These are phyloP conservation scores for Fusarium annulatum DNA, from an alignment of 2,329 filamentous ascomycete genomes.

Conservation along the genomic window DNA sequence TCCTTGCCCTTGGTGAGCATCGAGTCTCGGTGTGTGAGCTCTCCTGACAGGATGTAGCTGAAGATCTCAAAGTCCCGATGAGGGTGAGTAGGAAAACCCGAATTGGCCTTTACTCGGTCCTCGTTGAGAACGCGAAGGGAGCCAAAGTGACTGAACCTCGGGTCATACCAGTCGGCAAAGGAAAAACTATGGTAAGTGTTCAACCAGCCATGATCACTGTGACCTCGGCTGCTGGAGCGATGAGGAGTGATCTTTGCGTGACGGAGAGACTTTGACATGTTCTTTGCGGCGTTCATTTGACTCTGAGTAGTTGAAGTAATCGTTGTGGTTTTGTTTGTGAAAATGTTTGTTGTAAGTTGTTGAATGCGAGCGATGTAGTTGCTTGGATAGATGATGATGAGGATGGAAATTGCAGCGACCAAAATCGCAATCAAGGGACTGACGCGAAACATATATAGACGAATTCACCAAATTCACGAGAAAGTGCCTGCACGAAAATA, in stretches of 20 bases:
- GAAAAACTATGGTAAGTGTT: conserved; percentile 89
- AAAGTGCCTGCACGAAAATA: conserved; percentile 35
- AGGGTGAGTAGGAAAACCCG: conserved; percentile 85
- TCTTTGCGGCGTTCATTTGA: conserved; percentile 51
- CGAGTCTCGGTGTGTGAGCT: conserved; percentile 87
- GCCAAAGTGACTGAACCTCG: conserved; percentile 75
- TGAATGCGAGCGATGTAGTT: conserved; percentile 40
- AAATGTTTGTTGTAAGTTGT: conserved; percentile 35
- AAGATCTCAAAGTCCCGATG: conserved; percentile 93
- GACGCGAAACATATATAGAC: conserved; percentile 55
- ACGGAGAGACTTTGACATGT: conserved; percentile 71
- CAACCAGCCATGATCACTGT: conserved; percentile 87
- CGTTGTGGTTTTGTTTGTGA: conserved; percentile 20
- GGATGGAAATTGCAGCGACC: conserved; percentile 53
- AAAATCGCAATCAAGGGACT: conserved; percentile 50
- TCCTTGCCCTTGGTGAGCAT: conserved; percentile 79
- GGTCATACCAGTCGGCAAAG: conserved; percentile 79
- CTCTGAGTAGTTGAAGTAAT: neutral
- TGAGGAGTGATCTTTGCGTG: conserved; percentile 81
- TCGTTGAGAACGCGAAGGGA: conserved; percentile 88
- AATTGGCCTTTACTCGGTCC: conserved; percentile 79
- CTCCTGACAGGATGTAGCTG: conserved; percentile 85
- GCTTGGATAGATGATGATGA: conserved; percentile 47
- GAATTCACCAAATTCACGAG: conserved; percentile 38
- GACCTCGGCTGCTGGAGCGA: conserved; percentile 76